A percentile compares a stretch with the other conserved stretches of the same genome.
These are phyloP conservation scores for Capronia coronata DNA, from an alignment of 2,329 filamentous ascomycete genomes.

Conservation along the genomic window DNA sequence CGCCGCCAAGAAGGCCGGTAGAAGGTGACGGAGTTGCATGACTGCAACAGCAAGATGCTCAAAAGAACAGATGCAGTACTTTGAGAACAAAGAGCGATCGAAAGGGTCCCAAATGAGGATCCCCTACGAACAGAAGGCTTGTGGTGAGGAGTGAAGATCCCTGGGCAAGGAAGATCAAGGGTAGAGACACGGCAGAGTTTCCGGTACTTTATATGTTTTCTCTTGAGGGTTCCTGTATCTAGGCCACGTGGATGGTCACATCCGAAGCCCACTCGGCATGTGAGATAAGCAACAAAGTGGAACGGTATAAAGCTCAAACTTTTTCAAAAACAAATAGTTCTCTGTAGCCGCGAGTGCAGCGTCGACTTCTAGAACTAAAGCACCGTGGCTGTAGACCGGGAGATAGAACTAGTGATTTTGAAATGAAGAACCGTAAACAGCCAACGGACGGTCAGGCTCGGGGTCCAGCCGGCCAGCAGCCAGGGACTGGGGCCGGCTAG, in stretches of 20 bases:
- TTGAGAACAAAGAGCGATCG: constrained; percentile 10
- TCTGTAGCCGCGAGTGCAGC: neutral
- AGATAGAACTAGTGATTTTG: constrained; percentile 5
- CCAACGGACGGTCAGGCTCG: neutral
- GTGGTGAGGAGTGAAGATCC: constrained; percentile 9
- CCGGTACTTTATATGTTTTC: neutral
- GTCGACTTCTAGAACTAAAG: constrained; percentile 6
- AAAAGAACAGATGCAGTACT: neutral
- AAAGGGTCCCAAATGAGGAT: constrained; percentile 6
- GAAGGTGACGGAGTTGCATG: constrained; percentile 16
- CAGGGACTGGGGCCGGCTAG: neutral
- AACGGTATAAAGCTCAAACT: neutral
- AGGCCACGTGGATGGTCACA: constrained; percentile 9
- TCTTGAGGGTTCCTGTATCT: neutral
- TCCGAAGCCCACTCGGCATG: constrained; percentile 12
- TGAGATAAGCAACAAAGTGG: constrained; percentile 2
- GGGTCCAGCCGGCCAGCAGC: neutral
- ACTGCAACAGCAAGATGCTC: neutral
- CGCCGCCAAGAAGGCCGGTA: constrained; percentile 16
- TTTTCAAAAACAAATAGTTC: constrained; percentile 1
- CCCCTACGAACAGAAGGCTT: constrained; percentile 5
- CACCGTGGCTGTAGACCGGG: neutral
- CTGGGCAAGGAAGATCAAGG: constrained; percentile 1
- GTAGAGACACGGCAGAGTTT: neutral
- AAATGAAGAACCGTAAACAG: constrained; percentile 2